Evolutionary conservation across 176 grass and related monocot species (phyloP).

Genomic region (Oropetium thomaeum): DNA sequence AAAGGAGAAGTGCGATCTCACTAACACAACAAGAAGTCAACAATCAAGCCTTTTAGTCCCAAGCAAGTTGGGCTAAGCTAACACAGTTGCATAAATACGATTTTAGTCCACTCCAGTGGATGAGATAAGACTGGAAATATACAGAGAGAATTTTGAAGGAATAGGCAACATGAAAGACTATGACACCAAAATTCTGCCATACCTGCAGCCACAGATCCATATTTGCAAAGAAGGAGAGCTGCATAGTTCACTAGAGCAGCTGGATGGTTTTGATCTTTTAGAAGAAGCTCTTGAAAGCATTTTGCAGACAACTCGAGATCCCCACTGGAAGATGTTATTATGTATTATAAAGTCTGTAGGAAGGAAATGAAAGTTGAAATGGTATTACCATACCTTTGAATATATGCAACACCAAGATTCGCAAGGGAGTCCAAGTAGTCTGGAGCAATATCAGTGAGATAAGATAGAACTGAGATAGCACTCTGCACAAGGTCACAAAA

Average conservation of each 20-base stretch:
- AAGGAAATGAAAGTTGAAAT: constrained; percentile 23
- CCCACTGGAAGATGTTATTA: constrained; percentile 61
- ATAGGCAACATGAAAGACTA: constrained; percentile 12
- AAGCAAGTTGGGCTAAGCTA: too few relatives aligned
- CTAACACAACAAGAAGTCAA: too few relatives aligned
- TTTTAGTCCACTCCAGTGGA: neutral
- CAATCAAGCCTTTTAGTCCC: too few relatives aligned
- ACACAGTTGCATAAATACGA: neutral
- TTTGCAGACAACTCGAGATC: constrained; percentile 68
- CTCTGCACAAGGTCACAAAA: constrained; percentile 58
- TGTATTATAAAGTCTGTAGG: constrained; percentile 24
- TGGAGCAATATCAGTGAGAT: constrained; percentile 63
- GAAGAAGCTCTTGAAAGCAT: constrained; percentile 94
- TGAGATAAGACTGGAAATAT: too few relatives aligned
- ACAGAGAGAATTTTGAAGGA: neutral
- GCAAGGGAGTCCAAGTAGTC: constrained; percentile 89
- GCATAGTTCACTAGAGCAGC: constrained; percentile 90
- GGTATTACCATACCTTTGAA: constrained; percentile 72
- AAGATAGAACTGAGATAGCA: constrained; percentile 93
- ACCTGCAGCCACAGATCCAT: constrained; percentile 78
- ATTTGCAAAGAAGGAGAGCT: constrained; percentile 85
- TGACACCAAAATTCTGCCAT: constrained; percentile 10
- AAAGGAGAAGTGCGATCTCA: too few relatives aligned
- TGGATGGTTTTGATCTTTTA: constrained; percentile 97
- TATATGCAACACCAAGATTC: constrained; percentile 82